Percentiles rank a stretch among this genome's conserved stretches.
Evolutionary conservation across 768 basidiomycete species (phyloP).

Genomic region (Podaxis sp.): DNA sequence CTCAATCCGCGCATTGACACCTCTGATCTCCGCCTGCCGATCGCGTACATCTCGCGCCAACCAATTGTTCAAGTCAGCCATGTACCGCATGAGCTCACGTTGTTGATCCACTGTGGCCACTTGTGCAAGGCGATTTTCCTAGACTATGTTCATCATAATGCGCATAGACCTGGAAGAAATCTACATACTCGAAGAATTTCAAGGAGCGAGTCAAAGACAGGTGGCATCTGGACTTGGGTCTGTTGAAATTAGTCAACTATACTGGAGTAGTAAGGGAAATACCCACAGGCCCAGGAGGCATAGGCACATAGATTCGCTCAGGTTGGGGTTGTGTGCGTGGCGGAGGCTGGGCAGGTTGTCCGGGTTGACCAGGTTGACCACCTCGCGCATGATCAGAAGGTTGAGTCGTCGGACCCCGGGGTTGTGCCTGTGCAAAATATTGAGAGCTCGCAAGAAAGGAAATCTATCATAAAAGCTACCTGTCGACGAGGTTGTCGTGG

Average conservation of each 20-base stretch:
- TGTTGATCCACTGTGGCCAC: conserved; percentile 75
- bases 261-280: conserved; percentile 16
- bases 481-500: conserved; percentile 3
- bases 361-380: not conserved
- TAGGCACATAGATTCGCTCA: conserved; percentile 33
- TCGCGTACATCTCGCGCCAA: conserved; percentile 73
- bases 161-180: not conserved
- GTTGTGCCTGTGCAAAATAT: not conserved
- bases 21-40: conserved; percentile 68
- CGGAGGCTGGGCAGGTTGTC: conserved; percentile 16
- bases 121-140: conserved; percentile 78
- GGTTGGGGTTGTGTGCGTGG: conserved; percentile 17
- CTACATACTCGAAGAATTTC: conserved; percentile 56
- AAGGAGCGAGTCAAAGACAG: conserved; percentile 65
- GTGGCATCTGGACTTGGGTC: conserved; percentile 60
- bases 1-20: conserved; percentile 58
- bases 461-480: not conserved
- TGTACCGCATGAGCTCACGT: conserved; percentile 75
- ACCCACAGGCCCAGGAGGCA: conserved; percentile 40
- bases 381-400: not conserved
- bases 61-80: conserved; percentile 75
- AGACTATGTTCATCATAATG: not conserved
- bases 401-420: no score
- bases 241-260: conserved; percentile 20
- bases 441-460: not conserved